These are phyloP conservation scores for Begonia fuchsioides DNA, from an alignment of 306 rosid species.

Conservation along the genomic window DNA sequence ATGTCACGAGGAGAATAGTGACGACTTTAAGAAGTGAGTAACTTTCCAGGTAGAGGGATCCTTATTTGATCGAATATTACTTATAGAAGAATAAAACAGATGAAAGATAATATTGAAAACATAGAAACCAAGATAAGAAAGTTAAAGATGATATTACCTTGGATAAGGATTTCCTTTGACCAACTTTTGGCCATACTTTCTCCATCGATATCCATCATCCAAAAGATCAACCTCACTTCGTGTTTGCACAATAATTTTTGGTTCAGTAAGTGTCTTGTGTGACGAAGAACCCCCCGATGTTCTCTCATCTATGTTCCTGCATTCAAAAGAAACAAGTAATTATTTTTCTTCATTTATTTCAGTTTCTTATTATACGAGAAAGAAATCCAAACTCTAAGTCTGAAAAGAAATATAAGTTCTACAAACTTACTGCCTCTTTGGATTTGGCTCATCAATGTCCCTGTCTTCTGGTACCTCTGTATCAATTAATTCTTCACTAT, in stretches of 20 bases:
- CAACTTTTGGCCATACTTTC: slow-evolving; percentile 95
- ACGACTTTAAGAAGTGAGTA: neutral
- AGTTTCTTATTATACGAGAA: neutral
- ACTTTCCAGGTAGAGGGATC: neutral
- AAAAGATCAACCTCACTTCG: slow-evolving; percentile 91
- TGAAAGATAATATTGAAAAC: slow-evolving; percentile 8
- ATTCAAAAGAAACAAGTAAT: slow-evolving; percentile 5
- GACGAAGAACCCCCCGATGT: slow-evolving; percentile 43
- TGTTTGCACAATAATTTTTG: slow-evolving; percentile 93
- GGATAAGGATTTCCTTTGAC: slow-evolving; percentile 99
- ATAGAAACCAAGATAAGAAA: slow-evolving; percentile 1
- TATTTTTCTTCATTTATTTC: neutral
- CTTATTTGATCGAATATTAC: neutral
- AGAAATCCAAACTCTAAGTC: neutral
- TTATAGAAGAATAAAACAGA: neutral
- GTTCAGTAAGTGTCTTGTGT: slow-evolving; percentile 76
- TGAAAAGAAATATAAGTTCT: neutral
- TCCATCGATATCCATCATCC: slow-evolving; percentile 95
- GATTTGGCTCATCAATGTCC: slow-evolving; percentile 49
- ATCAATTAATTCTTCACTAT: slow-evolving; percentile 50
- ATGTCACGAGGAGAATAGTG: neutral
- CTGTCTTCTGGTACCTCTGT: slow-evolving; percentile 46
- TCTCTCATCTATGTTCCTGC: slow-evolving; percentile 58
- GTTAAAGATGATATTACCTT: slow-evolving; percentile 28
- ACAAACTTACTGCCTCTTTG: slow-evolving; percentile 39